A percentile compares a stretch with the other conserved stretches of the same genome.
These are phyloP conservation scores for Vishniacozyma victoriae DNA, from an alignment of 768 basidiomycete genomes.

Conservation along the genomic window DNA sequence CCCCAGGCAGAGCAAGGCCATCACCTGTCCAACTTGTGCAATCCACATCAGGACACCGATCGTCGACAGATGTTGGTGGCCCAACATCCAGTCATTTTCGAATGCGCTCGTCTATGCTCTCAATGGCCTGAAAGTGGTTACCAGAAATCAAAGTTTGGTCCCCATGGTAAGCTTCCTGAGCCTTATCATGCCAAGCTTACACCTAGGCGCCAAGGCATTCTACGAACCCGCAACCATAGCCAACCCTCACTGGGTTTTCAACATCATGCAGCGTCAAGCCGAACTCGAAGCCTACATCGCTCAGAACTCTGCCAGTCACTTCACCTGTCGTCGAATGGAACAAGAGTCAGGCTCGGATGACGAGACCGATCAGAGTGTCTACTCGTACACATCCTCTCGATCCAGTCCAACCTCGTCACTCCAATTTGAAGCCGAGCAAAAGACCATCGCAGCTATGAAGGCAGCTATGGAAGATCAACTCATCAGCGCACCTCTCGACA, in stretches of 20 bases:
- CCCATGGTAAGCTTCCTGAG: constrained; percentile 21
- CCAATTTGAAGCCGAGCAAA: constrained; percentile 6
- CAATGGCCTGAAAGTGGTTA: constrained; percentile 45
- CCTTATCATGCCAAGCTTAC: not conserved
- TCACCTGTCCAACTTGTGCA: constrained; percentile 6
- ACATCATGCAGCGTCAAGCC: constrained; percentile 38
- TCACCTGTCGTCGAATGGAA: constrained; percentile 11
- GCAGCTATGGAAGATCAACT: constrained; percentile 29
- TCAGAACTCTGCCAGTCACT: constrained; percentile 14
- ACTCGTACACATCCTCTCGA: constrained; percentile 16
- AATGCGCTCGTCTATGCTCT: constrained; percentile 38
- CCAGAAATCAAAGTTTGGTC: constrained; percentile 36
- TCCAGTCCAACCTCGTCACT: constrained; percentile 16
- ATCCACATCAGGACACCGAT: too few relatives aligned
- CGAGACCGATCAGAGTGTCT: constrained; percentile 5
- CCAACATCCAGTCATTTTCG: too few relatives aligned
- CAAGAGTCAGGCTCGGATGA: constrained; percentile 8
- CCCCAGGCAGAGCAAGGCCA: not conserved
- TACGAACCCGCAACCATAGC: constrained; percentile 41
- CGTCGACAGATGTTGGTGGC: too few relatives aligned
- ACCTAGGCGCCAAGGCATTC: constrained; percentile 16
- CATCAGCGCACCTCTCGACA: not conserved
- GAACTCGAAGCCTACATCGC: constrained; percentile 25
- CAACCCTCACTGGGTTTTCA: constrained; percentile 33
- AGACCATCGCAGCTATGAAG: constrained; percentile 6